A percentile compares a stretch with the other conserved stretches of the same genome.
Evolutionary conservation across 2,329 filamentous ascomycete species (phyloP).

Genomic region (Aspergillus luchuensis): DNA sequence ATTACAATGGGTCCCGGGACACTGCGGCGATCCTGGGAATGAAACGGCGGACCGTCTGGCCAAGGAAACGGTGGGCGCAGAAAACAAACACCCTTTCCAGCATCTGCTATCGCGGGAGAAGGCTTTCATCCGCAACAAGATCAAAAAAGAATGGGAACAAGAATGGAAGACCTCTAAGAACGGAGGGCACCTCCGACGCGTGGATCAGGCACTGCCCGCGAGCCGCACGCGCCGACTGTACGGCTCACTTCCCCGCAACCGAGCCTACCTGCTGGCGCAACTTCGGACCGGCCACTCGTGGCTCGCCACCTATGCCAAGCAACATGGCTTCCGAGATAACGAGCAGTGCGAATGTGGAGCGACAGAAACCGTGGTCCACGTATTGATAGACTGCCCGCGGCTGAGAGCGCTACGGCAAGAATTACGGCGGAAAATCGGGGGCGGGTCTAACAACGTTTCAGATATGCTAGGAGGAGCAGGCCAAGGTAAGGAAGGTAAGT

Average conservation of each 20-base stretch:
- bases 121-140: conserved; percentile 1
- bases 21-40: conserved; percentile 9
- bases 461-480: conserved; percentile 24
- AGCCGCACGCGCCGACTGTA: conserved; percentile 15
- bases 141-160: conserved; percentile 11
- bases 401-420: conserved; percentile 14
- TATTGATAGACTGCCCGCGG: conserved; percentile 23
- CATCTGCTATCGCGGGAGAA: conserved; percentile 17
- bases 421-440: conserved; percentile 15
- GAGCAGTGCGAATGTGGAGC: conserved; percentile 23
- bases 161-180: conserved; percentile 17
- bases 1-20: conserved; percentile 16
- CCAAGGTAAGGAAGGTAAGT: conserved; percentile 11
- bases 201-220: conserved; percentile 14
- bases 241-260: conserved; percentile 16
- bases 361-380: conserved; percentile 23
- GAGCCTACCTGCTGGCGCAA: conserved; percentile 24
- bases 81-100: conserved; percentile 10
- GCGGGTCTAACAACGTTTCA: conserved; percentile 23
- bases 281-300: conserved; percentile 27
- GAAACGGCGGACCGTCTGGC: conserved; percentile 14
- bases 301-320: conserved; percentile 23
- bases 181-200: conserved; percentile 11
- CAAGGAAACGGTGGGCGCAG: conserved; percentile 1
- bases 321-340: conserved; percentile 14